These are phyloP conservation scores for Candida gorgasii DNA, from an alignment of 805 yeast species.

Conservation along the genomic window DNA sequence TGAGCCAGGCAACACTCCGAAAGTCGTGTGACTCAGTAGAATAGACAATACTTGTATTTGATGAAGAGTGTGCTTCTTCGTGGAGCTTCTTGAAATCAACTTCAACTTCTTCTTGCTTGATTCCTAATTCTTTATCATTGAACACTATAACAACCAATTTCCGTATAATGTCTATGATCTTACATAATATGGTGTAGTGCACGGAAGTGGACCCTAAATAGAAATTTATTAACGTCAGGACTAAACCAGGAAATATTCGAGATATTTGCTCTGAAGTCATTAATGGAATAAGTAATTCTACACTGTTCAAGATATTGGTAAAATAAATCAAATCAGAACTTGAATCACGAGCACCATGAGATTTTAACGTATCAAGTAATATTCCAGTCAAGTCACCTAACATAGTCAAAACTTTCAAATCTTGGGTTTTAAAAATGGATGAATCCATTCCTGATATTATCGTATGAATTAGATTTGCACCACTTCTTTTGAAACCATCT, in stretches of 20 bases:
- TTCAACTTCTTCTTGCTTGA: conserved; percentile 1
- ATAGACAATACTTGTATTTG: background rate
- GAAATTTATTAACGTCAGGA: conserved; percentile 34
- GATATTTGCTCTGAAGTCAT: conserved; percentile 34
- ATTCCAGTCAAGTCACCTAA: conserved; percentile 31
- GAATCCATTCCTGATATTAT: conserved; percentile 2
- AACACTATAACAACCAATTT: conserved; percentile 30
- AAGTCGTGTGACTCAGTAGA: background rate
- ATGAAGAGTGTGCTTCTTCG: background rate
- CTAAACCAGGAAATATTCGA: conserved; percentile 41
- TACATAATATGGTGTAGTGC: conserved; percentile 23
- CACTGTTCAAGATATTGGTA: conserved; percentile 16
- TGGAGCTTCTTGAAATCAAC: background rate
- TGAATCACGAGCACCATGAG: conserved; percentile 5
- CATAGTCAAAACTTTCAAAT: conserved; percentile 22
- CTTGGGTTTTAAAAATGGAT: conserved; percentile 9
- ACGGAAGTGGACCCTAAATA: conserved; percentile 20
- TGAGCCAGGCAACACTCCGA: conserved; percentile 34
- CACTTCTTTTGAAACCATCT: background rate
- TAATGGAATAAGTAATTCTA: conserved; percentile 5
- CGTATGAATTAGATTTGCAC: background rate
- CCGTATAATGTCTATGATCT: conserved; percentile 23
- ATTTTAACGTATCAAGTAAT: conserved; percentile 21
- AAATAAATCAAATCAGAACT: conserved; percentile 20
- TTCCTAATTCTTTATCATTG: conserved; percentile 21